Conservation (phyloP, 2,329 filamentous ascomycete genomes). For the Fusarium temperatum region DNA sequence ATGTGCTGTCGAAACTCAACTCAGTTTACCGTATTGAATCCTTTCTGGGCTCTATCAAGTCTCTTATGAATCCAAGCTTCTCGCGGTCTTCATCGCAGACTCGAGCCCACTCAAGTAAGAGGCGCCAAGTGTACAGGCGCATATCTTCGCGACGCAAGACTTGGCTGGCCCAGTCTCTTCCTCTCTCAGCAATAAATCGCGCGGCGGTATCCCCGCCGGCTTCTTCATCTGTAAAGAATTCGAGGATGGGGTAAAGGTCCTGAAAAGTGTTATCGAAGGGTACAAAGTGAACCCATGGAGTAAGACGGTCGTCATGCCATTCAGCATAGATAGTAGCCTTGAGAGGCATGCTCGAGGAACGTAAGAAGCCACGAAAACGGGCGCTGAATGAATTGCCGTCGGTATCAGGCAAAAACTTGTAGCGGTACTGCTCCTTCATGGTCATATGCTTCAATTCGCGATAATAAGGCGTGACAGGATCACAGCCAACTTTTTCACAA, state of each 20-base stretch:
- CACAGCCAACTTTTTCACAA: slow-evolving; percentile 52
- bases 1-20: slow-evolving; percentile 2
- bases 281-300: slow-evolving; percentile 77
- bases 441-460: slow-evolving; percentile 44
- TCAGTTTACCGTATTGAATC: slow-evolving; percentile 21
- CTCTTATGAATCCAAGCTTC: slow-evolving; percentile 55
- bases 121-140: slow-evolving; percentile 70
- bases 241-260: slow-evolving; percentile 72
- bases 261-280: slow-evolving; percentile 75
- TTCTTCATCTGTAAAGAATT: slow-evolving; percentile 68
- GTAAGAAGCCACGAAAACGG: slow-evolving; percentile 70
- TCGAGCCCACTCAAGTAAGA: slow-evolving; percentile 67
- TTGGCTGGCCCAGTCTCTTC: slow-evolving; percentile 68
- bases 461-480: slow-evolving; percentile 52
- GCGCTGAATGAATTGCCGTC: slow-evolving; percentile 75
- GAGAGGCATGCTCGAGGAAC: slow-evolving; percentile 71
- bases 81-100: slow-evolving; percentile 58
- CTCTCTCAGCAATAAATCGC: slow-evolving; percentile 65
- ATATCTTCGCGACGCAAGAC: slow-evolving; percentile 73
- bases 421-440: slow-evolving; percentile 60
- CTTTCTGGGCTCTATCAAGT: slow-evolving; percentile 45
- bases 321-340: slow-evolving; percentile 78
- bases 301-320: slow-evolving; percentile 76
- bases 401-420: slow-evolving; percentile 75
- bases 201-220: slow-evolving; percentile 63